Evolutionary conservation across 805 yeast genomes (phyloP).

Genomic region (Kazachstania psychrophila): DNA sequence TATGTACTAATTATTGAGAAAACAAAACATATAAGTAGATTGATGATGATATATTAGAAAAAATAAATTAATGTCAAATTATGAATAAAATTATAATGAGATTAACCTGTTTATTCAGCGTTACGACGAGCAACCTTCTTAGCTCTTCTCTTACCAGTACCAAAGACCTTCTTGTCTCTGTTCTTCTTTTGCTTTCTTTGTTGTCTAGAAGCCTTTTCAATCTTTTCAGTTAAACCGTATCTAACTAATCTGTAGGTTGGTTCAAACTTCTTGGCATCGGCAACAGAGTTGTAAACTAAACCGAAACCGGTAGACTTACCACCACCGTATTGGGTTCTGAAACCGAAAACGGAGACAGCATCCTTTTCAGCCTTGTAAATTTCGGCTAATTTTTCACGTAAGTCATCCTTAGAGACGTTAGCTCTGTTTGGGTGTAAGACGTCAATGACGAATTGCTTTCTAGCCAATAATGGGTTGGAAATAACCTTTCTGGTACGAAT

Average conservation of each 20-base stretch:
- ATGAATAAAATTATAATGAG: slow-evolving; percentile 1
- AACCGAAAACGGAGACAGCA: slow-evolving; percentile 94
- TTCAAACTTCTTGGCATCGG: slow-evolving; percentile 97
- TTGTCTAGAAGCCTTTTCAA: slow-evolving; percentile 97
- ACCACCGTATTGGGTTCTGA: slow-evolving; percentile 99
- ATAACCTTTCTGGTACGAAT: slow-evolving; percentile 98
- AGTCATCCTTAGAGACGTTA: slow-evolving; percentile 98
- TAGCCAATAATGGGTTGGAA: slow-evolving; percentile 97
- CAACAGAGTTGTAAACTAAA: slow-evolving; percentile 94
- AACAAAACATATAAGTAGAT: slow-evolving; percentile 3
- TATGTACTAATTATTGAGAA: slow-evolving; percentile 2
- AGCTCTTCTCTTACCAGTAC: slow-evolving; percentile 94
- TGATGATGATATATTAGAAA: slow-evolving; percentile 2
- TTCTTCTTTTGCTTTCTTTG: slow-evolving; percentile 99
- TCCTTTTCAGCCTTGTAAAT: slow-evolving; percentile 88
- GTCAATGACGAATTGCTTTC: slow-evolving; percentile 99
- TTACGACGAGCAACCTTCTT: slow-evolving; percentile 86
- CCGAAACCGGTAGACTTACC: slow-evolving; percentile 99
- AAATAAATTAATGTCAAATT: slow-evolving; percentile 4
- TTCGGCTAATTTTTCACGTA: slow-evolving; percentile 87
- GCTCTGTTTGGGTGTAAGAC: slow-evolving; percentile 99
- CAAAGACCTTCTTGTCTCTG: slow-evolving; percentile 98
- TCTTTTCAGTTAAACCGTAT: slow-evolving; percentile 94
- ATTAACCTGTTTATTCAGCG: slow-evolving; percentile 49
- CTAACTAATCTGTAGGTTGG: slow-evolving; percentile 99